phyloP scores from a whole-genome alignment of 495 filamentous ascomycete genomes.

The Thermothielavioides terrestris region DNA sequence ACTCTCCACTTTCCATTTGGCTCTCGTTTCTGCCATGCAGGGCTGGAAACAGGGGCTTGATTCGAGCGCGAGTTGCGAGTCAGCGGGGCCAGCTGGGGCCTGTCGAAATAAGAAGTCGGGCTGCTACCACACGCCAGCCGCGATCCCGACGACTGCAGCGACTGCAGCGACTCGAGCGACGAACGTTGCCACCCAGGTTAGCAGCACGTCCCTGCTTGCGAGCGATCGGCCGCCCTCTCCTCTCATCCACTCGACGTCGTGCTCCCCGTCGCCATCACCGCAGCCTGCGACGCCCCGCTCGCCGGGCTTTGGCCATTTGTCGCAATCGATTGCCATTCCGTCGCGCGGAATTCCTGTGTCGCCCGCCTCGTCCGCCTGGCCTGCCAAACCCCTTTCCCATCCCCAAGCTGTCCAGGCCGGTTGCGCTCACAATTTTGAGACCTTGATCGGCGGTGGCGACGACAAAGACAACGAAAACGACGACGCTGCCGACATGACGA shows the following conservation, averaged over 20 bases:
- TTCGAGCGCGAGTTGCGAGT: slow-evolving; percentile 22
- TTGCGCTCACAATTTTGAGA: too few relatives aligned
- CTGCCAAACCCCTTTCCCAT: slow-evolving; percentile 10
- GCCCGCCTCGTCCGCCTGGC: too few relatives aligned
- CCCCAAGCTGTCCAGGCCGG: too few relatives aligned
- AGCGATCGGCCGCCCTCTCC: slow-evolving; percentile 25
- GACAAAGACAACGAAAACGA: slow-evolving; percentile 8
- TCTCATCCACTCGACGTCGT: slow-evolving; percentile 23
- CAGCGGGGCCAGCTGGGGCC: slow-evolving; percentile 16
- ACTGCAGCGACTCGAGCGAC: too few relatives aligned
- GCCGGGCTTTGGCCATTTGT: slow-evolving; percentile 29
- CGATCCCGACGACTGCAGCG: too few relatives aligned
- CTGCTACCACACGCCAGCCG: slow-evolving; percentile 28
- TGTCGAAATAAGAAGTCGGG: slow-evolving; percentile 23
- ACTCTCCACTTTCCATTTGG: slow-evolving; percentile 23
- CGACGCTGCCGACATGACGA: slow-evolving; percentile 50
- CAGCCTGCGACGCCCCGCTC: slow-evolving; percentile 34
- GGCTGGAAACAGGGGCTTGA: slow-evolving; percentile 23
- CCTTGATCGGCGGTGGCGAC: too few relatives aligned
- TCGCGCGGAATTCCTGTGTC: too few relatives aligned
- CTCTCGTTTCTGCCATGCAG: slow-evolving; percentile 20
- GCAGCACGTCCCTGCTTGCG: too few relatives aligned
- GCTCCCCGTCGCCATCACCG: slow-evolving; percentile 28
- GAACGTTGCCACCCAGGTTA: too few relatives aligned
- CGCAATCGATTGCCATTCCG: slow-evolving; percentile 29